Percentiles rank a stretch among this genome's conserved stretches.
phyloP scores from a whole-genome alignment of 495 filamentous ascomycete species.

The Bryoglossum gracile region DNA sequence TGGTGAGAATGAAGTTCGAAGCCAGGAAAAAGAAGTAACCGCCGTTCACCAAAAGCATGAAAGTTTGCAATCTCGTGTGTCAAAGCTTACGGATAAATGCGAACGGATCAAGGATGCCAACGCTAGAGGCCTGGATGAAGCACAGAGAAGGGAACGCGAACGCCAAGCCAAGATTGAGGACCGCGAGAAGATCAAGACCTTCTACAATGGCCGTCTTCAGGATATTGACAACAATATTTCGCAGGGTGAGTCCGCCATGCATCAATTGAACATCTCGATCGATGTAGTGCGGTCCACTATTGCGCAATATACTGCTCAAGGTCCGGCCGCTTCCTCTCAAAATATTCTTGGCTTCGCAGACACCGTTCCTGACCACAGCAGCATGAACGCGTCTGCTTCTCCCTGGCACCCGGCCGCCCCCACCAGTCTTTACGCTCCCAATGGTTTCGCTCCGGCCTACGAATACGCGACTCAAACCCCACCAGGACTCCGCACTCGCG shows the following conservation, averaged over 20 bases:
- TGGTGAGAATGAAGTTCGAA: slow-evolving; percentile 55
- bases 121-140: slow-evolving; percentile 64
- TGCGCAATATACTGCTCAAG: slow-evolving; percentile 1
- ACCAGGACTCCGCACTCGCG: slow-evolving; percentile 33
- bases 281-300: not conserved
- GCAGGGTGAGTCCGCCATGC: slow-evolving; percentile 4
- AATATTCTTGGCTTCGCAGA: slow-evolving; percentile 16
- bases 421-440: slow-evolving; percentile 4
- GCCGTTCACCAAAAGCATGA: slow-evolving; percentile 68
- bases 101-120: slow-evolving; percentile 72
- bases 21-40: slow-evolving; percentile 58
- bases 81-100: slow-evolving; percentile 70
- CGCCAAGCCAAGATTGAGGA: slow-evolving; percentile 60
- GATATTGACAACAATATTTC: slow-evolving; percentile 6
- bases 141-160: slow-evolving; percentile 62
- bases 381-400: slow-evolving; percentile 5
- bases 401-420: slow-evolving; percentile 15
- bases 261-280: not conserved
- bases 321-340: slow-evolving; percentile 9
- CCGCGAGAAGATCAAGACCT: slow-evolving; percentile 47
- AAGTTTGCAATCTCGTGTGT: slow-evolving; percentile 65
- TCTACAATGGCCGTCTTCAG: slow-evolving; percentile 12
- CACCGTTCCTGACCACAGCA: slow-evolving; percentile 7
- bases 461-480: not conserved
- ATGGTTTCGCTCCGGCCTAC: not conserved